Percentiles rank a stretch among this genome's conserved stretches.
phyloP scores from a whole-genome alignment of 352 stramenopile species.

The Thraustochytrium striatum region DNA sequence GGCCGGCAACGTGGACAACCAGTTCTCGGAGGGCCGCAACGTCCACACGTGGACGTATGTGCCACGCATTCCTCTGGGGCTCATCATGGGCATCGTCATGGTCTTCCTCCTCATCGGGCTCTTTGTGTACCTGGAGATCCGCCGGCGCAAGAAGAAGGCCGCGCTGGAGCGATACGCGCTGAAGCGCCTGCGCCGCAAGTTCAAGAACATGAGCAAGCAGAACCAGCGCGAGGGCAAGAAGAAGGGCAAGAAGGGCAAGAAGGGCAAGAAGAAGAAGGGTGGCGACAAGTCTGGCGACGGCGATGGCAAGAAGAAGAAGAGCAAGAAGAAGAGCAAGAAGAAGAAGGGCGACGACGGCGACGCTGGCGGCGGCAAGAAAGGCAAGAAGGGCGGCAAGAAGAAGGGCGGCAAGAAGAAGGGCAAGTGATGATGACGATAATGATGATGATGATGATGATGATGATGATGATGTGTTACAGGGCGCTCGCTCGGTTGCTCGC shows the following conservation, averaged over 20 bases:
- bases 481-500: too few species aligned
- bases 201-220: conserved; percentile 61
- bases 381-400: conserved; percentile 53
- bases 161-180: conserved; percentile 89
- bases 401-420: conserved; percentile 50
- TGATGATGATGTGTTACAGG: too few species aligned
- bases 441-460: neutral
- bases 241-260: conserved; percentile 53
- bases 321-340: conserved; percentile 63
- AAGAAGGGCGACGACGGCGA: conserved; percentile 50
- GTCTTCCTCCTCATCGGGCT: conserved; percentile 67
- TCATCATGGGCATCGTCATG: conserved; percentile 74
- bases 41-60: conserved; percentile 86
- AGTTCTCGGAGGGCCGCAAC: conserved; percentile 74
- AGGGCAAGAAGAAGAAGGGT: conserved; percentile 66
- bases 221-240: neutral
- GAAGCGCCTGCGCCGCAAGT: conserved; percentile 85
- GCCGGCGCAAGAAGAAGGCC: conserved; percentile 76
- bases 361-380: conserved; percentile 38
- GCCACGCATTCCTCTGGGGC: conserved; percentile 75
- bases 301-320: conserved; percentile 61
- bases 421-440: neutral
- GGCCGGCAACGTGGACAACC: conserved; percentile 81
- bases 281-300: conserved; percentile 66
- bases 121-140: conserved; percentile 81